Base-by-base conservation (phyloP, 1,284 basidiomycete genomes). In the Melampsora occidentalis region DNA sequence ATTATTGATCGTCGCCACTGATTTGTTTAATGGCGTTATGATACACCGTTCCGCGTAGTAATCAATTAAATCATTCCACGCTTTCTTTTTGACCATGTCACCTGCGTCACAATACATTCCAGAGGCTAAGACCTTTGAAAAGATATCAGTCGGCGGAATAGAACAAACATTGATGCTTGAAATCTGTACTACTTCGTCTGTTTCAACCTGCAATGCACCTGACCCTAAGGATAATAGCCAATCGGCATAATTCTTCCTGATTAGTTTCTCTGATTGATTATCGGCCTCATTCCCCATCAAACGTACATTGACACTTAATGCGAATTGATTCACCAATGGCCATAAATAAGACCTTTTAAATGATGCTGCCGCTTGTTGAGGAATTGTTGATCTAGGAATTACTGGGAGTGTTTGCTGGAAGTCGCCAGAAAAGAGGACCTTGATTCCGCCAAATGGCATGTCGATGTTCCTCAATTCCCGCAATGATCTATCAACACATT, bases 371-470 rank as follows among this genome's bases (percentile, higher is more conserved):
- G n/a, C n/a, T n/a, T n/a, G n/a, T n/a, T n/a, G n/a, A n/a, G n/a
- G n/a, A n/a, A n/a, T n/a, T n/a, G n/a, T n/a, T n/a, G n/a, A n/a
- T n/a, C n/a, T n/a, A n/a, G n/a, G n/a, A n/a, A n/a, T n/a, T n/a
- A n/a, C n/a, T n/a, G n/a, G n/a, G n/a, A n/a, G n/a, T n/a, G n/a
- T n/a, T 22, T 71, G 69, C 0, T 61, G 5, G 46, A 71, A 71
- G 18, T 71, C 70, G 0, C 70, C 70, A 7, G 70, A 18, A 64
- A 71, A 71, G 4, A 71, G 10, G 1, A 64, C 70, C 20, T 16
- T 33, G 14, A 62, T 71, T 0, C 70, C 70, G 7, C 61, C 70
- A 51, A 71, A 71, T 3, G 59, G 61, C 5, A 20, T 1, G 9
- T 49, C 10, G 9, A 3, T n/a, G 5, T 25, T 5, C 2, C 31